Evolutionary conservation across 495 filamentous ascomycete species (phyloP), one percentile per base, ranked within the genome.

Genomic region (Thermothielavioides terrestris): DNA sequence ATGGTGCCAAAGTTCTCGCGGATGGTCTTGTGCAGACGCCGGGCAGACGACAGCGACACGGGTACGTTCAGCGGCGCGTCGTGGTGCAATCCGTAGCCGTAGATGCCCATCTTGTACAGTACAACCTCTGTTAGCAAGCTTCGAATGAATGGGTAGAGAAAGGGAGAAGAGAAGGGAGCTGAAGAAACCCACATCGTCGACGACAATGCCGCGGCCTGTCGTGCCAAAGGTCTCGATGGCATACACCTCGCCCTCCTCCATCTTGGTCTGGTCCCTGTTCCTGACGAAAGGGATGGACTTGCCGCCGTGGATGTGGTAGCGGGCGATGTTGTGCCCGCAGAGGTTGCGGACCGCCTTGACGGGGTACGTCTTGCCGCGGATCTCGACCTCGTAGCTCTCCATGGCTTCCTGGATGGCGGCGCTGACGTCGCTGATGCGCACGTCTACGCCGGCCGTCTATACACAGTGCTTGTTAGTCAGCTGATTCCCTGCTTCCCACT

Each of bases 191-290:
- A 49, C 46, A 35, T 51, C 49, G 9, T 51, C 49, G 17, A 30
- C 31, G 12, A 25, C 25, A 23, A 27, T 37, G 12, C 49, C 49
- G 18, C 41, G 31, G 53, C 89, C 89, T 40, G 89, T 95, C 68
- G 83, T 89, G 40, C 89, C 89, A 59, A 94, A 95, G 6, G 89
- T 94, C 66, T 94, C 89, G 55, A 95, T 94, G 42, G 89, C 89
- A 64, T 90, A 95, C 6, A 86, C 78, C 60, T 95, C 89, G 20
- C 88, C 88, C 65, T 94, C 89, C 71, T 94, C 89, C 89, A 95
- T 95, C 70, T 86, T 89, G 28, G 85, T 89, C 60, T 79, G 77
- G 56, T 89, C 84, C 43, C 69, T 73, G 47, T 76, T 79, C 72
- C 92, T 92, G 25, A 94, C 85, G 54, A 94, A 89, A 6, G 89